Evolutionary conservation across 1,139 yeast genomes (phyloP).

Genomic region (Suhomyces yuchorum): DNA sequence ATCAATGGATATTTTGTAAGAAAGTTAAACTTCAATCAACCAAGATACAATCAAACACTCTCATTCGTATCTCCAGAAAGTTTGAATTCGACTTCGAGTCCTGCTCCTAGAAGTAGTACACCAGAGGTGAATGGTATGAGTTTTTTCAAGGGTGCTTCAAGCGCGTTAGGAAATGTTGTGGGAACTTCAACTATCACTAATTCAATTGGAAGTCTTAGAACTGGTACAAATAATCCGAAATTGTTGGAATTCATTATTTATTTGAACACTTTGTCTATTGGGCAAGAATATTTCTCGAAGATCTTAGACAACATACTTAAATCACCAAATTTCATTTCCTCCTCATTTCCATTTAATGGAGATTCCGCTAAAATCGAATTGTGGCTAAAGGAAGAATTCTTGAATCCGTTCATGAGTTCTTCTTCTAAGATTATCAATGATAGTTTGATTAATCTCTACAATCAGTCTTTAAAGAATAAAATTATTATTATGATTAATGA

Average conservation of each 20-base stretch:
- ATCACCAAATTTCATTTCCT: slow-evolving; percentile 8
- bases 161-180: slow-evolving; percentile 50
- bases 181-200: slow-evolving; percentile 31
- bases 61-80: slow-evolving; percentile 22
- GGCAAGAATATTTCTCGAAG: slow-evolving; percentile 55
- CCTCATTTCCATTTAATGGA: slow-evolving; percentile 54
- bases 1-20: slow-evolving; percentile 46
- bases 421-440: slow-evolving; percentile 54
- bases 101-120: slow-evolving; percentile 37
- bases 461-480: slow-evolving; percentile 57
- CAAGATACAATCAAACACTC: slow-evolving; percentile 50
- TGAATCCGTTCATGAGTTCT: slow-evolving; percentile 41
- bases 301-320: slow-evolving; percentile 42
- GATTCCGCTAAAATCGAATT: slow-evolving; percentile 48
- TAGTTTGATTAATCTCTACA: slow-evolving; percentile 56
- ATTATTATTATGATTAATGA: slow-evolving; percentile 52
- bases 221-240: slow-evolving; percentile 31
- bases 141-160: slow-evolving; percentile 49
- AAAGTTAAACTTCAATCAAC: slow-evolving; percentile 58
- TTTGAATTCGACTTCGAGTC: slow-evolving; percentile 23
- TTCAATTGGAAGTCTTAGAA: slow-evolving; percentile 21
- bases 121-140: slow-evolving; percentile 34
- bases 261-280: slow-evolving; percentile 62
- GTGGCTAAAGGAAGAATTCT: slow-evolving; percentile 40
- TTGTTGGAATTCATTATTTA: slow-evolving; percentile 55